Evolutionary conservation across 78 protist genomes (phyloP).

Genomic region (Tieghemostelium lacteum): DNA sequence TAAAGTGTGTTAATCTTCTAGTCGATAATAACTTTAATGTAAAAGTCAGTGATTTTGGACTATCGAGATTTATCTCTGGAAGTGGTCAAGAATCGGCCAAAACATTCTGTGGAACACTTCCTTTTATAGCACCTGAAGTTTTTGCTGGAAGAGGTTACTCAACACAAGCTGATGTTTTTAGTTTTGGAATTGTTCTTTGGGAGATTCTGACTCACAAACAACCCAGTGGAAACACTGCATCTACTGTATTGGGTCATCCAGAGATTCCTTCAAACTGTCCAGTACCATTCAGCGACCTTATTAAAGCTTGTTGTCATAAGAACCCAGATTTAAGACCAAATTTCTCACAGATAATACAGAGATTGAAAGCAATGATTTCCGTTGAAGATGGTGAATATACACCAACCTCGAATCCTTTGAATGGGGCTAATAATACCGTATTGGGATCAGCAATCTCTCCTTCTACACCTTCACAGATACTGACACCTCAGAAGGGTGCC

Average conservation of each 20-base stretch:
- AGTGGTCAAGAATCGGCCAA: neutral
- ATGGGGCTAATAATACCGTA: too few relatives aligned
- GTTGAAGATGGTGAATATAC: too few relatives aligned
- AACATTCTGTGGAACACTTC: constrained; percentile 65
- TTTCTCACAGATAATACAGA: constrained; percentile 38
- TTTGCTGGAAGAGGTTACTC: constrained; percentile 50
- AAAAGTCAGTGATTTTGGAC: constrained; percentile 56
- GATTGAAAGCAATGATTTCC: constrained; percentile 4
- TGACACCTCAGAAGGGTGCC: neutral
- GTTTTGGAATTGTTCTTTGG: constrained; percentile 75
- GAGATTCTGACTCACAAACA: constrained; percentile 58
- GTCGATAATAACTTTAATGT: constrained; percentile 60
- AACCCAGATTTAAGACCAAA: constrained; percentile 58
- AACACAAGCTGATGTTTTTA: constrained; percentile 59
- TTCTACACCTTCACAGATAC: neutral
- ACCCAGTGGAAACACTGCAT: constrained; percentile 21
- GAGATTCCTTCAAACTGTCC: constrained; percentile 50
- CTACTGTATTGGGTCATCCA: constrained; percentile 14
- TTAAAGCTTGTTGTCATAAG: constrained; percentile 46
- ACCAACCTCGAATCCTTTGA: neutral
- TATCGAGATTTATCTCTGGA: constrained; percentile 32
- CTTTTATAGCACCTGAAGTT: constrained; percentile 73
- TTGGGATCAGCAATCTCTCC: neutral
- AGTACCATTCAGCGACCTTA: constrained; percentile 15
- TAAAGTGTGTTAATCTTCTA: constrained; percentile 44